Evolutionary conservation across 2,329 filamentous ascomycete genomes (phyloP), one percentile per base, ranked within the genome.

Genomic region (Aspergillus phoenicis): DNA sequence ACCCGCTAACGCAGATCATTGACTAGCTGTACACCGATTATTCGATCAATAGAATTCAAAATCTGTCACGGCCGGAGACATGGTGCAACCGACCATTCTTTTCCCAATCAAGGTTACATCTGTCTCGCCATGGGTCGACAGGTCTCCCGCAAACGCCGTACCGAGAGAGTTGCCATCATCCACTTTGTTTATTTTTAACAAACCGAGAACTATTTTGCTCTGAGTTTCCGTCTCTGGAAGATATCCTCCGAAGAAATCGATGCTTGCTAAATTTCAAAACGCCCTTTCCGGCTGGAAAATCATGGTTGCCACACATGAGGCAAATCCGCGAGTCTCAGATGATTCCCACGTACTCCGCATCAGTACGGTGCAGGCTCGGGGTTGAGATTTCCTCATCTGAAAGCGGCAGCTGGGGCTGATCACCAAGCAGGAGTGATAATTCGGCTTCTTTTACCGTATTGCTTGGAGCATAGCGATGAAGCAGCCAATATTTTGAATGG

Each of bases 11-110:
- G 57, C 57, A 58, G 57, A 62, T 59, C 54, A 51, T 51, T 51
- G 52, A 48, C 38, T 49, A 26, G 52, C 41, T 54, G 45, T 56
- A 64, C 63, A 65, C 62, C 62, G 63, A 64, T 54, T 52, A 64
- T 60, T 60, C 49, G 63, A 65, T 62, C 49, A 47, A 62, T 62
- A 62, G 59, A 51, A 51, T 48, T 62, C 52, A 43, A 52, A 11
- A n/a, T 47, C 54, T 24, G 17, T 33, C 41, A 8, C 39, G 7
- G 22, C 53, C 17, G 15, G 8, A 22, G 47, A 30, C 47, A 33
- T 36, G 56, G 47, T 45, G 24, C 26, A 30, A 58, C 10, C 17
- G 49, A 11, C 8, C 47, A 45, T 30, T 43, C n/a, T 43, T 58
- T 47, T 33, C 17, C 56, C 45, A 17, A 41, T 43, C 39, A 41